A percentile compares a stretch with the other conserved stretches of the same genome.
These are phyloP conservation scores for Paracamarosporium sp. DNA, from an alignment of 2,329 filamentous ascomycete species.

Conservation along the genomic window DNA sequence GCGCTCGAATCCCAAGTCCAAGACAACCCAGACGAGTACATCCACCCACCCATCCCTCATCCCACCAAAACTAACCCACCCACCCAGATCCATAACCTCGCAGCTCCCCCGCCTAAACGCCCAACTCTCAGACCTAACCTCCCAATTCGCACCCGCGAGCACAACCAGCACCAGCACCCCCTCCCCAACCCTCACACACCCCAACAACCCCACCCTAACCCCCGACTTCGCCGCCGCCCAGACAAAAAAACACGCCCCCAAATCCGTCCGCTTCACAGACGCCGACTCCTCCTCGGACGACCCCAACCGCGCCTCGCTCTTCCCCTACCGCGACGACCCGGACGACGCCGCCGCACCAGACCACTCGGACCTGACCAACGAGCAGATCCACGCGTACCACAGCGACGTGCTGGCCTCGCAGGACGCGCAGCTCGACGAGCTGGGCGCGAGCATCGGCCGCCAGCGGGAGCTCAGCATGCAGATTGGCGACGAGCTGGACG, in stretches of 20 bases:
- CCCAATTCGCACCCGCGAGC: constrained; percentile 78
- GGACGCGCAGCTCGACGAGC: constrained; percentile 87
- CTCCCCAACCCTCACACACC: constrained; percentile 48
- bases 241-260: constrained; percentile 55
- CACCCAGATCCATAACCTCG: constrained; percentile 49
- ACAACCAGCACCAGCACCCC: constrained; percentile 41
- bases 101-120: constrained; percentile 72
- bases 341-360: constrained; percentile 53
- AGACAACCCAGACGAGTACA: constrained; percentile 62
- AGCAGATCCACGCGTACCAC: constrained; percentile 88
- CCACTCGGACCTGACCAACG: constrained; percentile 71
- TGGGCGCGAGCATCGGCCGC: constrained; percentile 85
- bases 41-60: not conserved
- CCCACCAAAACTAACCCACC: not conserved
- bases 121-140: constrained; percentile 77
- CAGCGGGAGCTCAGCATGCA: constrained; percentile 93
- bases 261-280: constrained; percentile 89
- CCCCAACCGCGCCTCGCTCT: constrained; percentile 62
- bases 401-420: constrained; percentile 82
- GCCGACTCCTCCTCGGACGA: constrained; percentile 43
- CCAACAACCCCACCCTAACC: constrained; percentile 51
- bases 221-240: constrained; percentile 47
- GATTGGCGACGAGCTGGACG: constrained; percentile 94
- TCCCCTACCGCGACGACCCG: constrained; percentile 77
- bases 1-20: constrained; percentile 70